A percentile compares a stretch with the other conserved stretches of the same genome.
Conservation (phyloP, 2,329 filamentous ascomycete species). For the Hypoxylon sp. region DNA sequence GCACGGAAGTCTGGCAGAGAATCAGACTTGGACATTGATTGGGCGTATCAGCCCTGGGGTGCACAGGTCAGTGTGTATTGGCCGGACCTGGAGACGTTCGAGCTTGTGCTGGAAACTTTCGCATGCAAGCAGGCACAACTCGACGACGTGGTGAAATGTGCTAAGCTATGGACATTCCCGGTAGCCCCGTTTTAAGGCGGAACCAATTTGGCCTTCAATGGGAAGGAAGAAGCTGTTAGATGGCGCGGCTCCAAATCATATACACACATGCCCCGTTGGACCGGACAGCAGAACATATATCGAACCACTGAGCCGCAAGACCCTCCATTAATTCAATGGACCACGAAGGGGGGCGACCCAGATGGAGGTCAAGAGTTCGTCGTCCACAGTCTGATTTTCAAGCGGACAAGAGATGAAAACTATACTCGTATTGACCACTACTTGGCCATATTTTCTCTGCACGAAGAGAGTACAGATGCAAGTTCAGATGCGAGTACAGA, state of each 20-base stretch:
- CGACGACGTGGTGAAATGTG: conserved; percentile 38
- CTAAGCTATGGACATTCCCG: conserved; percentile 42
- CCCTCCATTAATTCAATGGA: conserved; percentile 22
- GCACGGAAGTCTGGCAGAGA: conserved; percentile 37
- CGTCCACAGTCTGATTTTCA: conserved; percentile 24
- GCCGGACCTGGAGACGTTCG: conserved; percentile 40
- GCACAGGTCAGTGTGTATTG: conserved; percentile 38
- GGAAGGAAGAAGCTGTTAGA: conserved; percentile 28
- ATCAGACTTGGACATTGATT: conserved; percentile 39
- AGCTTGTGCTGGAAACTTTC: conserved; percentile 43
- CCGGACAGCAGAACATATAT: conserved; percentile 5
- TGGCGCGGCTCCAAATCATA: conserved; percentile 39
- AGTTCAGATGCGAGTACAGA: too few relatives aligned
- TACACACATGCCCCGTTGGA: conserved; percentile 21
- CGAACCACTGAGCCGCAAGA: neutral
- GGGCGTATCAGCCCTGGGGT: conserved; percentile 41
- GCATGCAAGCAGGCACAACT: conserved; percentile 38
- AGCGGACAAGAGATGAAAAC: conserved; percentile 11
- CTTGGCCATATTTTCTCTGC: too few relatives aligned
- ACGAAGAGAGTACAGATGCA: too few relatives aligned
- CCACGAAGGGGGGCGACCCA: neutral
- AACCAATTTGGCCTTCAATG: conserved; percentile 37
- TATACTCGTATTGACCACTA: too few relatives aligned
- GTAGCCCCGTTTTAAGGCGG: conserved; percentile 29
- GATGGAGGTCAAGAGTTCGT: conserved; percentile 34